phyloP scores from a whole-genome alignment of 768 basidiomycete species.

The Leccinum subtestaceum region DNA sequence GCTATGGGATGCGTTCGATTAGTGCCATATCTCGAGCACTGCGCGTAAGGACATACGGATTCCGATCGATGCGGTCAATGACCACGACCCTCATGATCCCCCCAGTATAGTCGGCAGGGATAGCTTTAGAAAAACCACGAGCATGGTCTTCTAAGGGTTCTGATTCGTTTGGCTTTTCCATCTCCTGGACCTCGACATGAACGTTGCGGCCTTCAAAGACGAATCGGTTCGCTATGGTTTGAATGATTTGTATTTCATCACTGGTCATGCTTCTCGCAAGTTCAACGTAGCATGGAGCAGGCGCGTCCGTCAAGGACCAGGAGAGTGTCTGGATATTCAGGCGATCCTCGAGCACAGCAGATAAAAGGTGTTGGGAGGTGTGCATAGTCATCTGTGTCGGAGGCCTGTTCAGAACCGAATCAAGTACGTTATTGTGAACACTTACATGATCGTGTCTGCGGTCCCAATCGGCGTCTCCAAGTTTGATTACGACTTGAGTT shows the following conservation, averaged over 20 bases:
- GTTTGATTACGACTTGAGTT: slow-evolving; percentile 46
- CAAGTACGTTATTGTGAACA: slow-evolving; percentile 6
- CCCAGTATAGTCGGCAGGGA: slow-evolving; percentile 73
- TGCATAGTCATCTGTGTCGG: slow-evolving; percentile 71
- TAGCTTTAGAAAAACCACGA: slow-evolving; percentile 49
- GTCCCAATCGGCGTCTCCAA: slow-evolving; percentile 58
- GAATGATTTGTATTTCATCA: slow-evolving; percentile 61
- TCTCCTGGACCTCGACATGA: slow-evolving; percentile 72
- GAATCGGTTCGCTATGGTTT: slow-evolving; percentile 60
- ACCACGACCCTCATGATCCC: slow-evolving; percentile 76
- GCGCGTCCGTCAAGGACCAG: slow-evolving; percentile 74
- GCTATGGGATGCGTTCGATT: slow-evolving; percentile 32
- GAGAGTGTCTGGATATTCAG: slow-evolving; percentile 69
- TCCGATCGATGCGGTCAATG: slow-evolving; percentile 80
- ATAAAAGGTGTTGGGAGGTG: slow-evolving; percentile 80
- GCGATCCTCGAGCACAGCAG: slow-evolving; percentile 68
- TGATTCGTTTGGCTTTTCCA: slow-evolving; percentile 40
- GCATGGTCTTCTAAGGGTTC: slow-evolving; percentile 42
- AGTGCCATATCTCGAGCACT: slow-evolving; percentile 7
- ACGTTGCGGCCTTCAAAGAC: slow-evolving; percentile 69
- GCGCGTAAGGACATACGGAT: slow-evolving; percentile 50
- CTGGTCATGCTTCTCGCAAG: slow-evolving; percentile 62
- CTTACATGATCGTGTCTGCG: slow-evolving; percentile 74
- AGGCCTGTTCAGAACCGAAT: background rate
- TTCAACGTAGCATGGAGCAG: slow-evolving; percentile 75